Evolutionary conservation across 2,329 filamentous ascomycete genomes (phyloP), one percentile per base, ranked within the genome.

Genomic region (Aspergillus ibericus): DNA sequence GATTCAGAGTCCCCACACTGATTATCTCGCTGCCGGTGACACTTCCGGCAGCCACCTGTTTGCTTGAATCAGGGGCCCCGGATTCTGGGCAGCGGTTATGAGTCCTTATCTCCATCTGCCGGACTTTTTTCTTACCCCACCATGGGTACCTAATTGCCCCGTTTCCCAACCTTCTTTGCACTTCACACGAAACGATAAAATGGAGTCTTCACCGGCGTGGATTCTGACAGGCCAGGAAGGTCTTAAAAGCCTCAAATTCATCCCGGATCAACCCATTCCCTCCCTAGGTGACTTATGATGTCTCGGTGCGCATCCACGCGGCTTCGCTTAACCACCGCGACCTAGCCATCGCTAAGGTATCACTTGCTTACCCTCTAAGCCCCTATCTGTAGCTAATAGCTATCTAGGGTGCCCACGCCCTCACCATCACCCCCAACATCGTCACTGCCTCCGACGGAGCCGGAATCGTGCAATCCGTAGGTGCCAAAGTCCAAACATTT

Each of bases 221-320:
- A 49, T 63, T 18, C 44, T 67, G 1, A 13, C 83, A 85, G 55
- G 55, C 16, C 63, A 63, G 42, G 25, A 55, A 12, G 61, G 65
- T 6, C 47, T 56, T 12, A 36, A 52, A 3, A 78, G 77, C 27
- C 78, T 91, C 18, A 72, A 80, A 66, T 81, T 83, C 64, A 75
- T 81, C 57, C 80, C 85, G 38, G 75, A 80, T 55, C 77, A 74
- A 0, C 63, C 80, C 0, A 68, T 89, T 0, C 84, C 86, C 15
- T 71, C 83, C 57, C 66, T 88, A 0, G 86, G 87, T 34, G 85
- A 88, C 52, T 81, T 81, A 83, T 59, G 84, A 91, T 16, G 86
- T 90, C 10, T 81, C 91, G 16, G 84, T 92, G 61, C 86, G 85
- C 70, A 79, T 80, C 3, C 62, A 76, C 27, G 76, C 75, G 0